Evolutionary conservation across 176 grass and related monocot genomes (phyloP), one percentile per base, ranked within the genome.

Genomic region (Carex pumila): DNA sequence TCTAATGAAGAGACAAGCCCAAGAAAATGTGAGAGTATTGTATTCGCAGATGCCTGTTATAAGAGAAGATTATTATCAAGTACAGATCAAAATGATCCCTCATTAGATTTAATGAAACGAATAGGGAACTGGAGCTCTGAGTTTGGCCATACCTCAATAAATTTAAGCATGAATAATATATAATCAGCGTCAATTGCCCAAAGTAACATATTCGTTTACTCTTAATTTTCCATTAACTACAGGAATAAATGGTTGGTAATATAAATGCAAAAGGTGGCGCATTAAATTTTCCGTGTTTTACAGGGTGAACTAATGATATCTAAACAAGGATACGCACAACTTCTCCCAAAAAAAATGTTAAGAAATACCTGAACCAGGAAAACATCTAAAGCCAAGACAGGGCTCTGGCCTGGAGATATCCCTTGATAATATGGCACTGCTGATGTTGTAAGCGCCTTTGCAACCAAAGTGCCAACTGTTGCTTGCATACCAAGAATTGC

Each of bases 401-500:
- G 89, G 75, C 83, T 98, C 86, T 93, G 92, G 79, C 96, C 89
- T 78, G 93, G 83, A 2, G 93, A 50, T 77, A 93, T 85, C 45
- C 92, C 92, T 76, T 95, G 93, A 80, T 95, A 93, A 65, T 95
- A 93, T 25, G 96, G 89, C 69, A 95, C 93, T 68, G 88, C 5
- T 32, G 92, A 93, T 22, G 88, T 75, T 47, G 93, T 92, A 65
- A 98, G 96, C 29, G 96, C 91, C 73, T 95, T 95, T 34, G 86
- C 93, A 61, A 95, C 91, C 79, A 98, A 81, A 68, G 86, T 89
- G 32, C 91, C 92, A 15, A 93, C 89, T 29, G 92, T 95, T 74
- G 95, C 91, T 86, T 95, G 92, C 91, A 98, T 90, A 14, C 95
- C 95, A 71, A 95, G 88, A 90, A 94, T 86, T 66, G 95, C 88